Evolutionary conservation across 805 yeast genomes (phyloP), one percentile per base, ranked within the genome.

Genomic region (Candida xiaguanensis): DNA sequence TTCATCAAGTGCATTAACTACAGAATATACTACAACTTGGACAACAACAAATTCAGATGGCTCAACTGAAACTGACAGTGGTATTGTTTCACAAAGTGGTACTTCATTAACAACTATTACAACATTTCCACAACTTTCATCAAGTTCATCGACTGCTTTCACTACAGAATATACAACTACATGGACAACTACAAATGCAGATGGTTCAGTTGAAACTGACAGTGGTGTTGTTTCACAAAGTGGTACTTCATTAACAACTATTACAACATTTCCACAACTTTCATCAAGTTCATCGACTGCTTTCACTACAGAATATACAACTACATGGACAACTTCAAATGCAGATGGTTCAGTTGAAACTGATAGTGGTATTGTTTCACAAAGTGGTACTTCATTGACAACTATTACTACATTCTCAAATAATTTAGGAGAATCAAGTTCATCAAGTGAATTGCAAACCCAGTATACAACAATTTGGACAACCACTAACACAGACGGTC

Each of bases 161-260:
- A 42, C 51, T 4, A 39, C 44, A 2, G 33, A 24, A 31, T 38
- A 7, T n/a, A 34, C 38, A 4, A 24, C 32, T 16, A 44, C 52
- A 9, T 42, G 44, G 36, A 36, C 45, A 3, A 43, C 47, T 15
- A 44, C 51, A 19, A 38, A 32, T 13, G 3, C 47, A 8, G 39
- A 43, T 25, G 51, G 52, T 5, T 26, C 31, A 20, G 37, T 33
- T 22, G 32, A 39, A 12, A 52, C 51, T 15, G 46, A 43, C 11
- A 45, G 55, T 17, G 48, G 48, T 13, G 46, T 38, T 22, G 52
- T 47, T 18, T 27, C 44, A 28, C 45, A 45, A 5, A 47, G 52
- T 25, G 47, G 49, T 29, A 39, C 51, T 14, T 44, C 32, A 8
- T 52, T 55, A 5, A 45, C 52, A 28, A 45, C 52, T 24, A 37